Base-by-base conservation (phyloP, 305 asterid genomes). In the Fraxinus angustifolia region DNA sequence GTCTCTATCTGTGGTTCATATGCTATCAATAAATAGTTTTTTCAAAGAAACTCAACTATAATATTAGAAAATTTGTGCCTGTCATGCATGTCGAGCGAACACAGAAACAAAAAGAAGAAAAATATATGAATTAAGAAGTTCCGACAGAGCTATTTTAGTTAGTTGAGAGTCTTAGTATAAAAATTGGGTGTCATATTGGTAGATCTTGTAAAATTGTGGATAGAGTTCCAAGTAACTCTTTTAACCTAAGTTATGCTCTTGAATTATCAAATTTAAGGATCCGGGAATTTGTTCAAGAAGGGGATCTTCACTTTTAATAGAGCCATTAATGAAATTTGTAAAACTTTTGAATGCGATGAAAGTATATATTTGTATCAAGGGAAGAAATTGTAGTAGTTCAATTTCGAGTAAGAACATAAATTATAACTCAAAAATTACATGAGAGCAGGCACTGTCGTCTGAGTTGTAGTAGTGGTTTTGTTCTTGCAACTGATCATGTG, bases 181-280 rank as follows among this genome's bases (percentile, higher is more conserved):
- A n/a, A 16, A 33, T 67, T 30, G 65, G 17, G 40, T 33, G 42
- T 19, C 62, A 28, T 30, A 35, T 14, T 36, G 7, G 56, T 74
- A 58, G 76, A 31, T 70, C 42, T 73, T 50, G 56, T 74, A 38
- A 65, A 30, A 16, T 26, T 73, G 58, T 74, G 65, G 33, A 26
- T 21, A 14, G 83, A 78, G 67, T 74, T 76, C 42, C 50, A 31
- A 14, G 6, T 21, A 36, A 34, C 23, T 23, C 40, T 53, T 21
- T 4, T 35, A 34, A 6, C n/a, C 45, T 6, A 60, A 67, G 76
- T 56, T 72, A 23, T 70, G 33, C 35, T 16, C 62, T 50, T 50
- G 65, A 53, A 48, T 50, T 76, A 38, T 83, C 76, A 36, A 36
- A 6, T 16, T 35, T 53, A 78, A 78, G 35, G 75, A 35, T 76